Conservation (phyloP, 495 filamentous ascomycete species). For the Xanthoparmelia taractica region DNA sequence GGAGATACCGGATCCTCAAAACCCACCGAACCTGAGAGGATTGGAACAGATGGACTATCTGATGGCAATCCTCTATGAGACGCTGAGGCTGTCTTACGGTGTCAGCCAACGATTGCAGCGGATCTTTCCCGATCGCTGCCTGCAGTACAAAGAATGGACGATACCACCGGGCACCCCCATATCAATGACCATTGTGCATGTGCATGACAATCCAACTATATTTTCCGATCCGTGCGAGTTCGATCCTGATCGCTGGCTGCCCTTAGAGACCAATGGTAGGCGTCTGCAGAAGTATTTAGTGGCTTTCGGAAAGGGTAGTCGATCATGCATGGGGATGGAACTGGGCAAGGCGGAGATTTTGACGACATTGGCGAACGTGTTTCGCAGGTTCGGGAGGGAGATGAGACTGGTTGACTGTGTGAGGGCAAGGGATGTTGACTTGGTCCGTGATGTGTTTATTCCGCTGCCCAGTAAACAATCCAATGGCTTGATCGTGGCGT, state of each 20-base stretch:
- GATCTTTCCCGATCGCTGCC: conserved; percentile 31
- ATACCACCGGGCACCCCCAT: conserved; percentile 32
- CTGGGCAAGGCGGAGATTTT: background rate
- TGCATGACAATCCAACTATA: conserved; percentile 18
- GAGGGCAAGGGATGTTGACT: background rate
- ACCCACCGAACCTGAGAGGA: background rate
- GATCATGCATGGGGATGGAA: background rate
- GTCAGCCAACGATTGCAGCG: conserved; percentile 34
- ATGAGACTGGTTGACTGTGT: background rate
- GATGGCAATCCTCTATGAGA: background rate
- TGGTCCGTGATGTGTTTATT: background rate
- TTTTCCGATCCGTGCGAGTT: conserved; percentile 23
- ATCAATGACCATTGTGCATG: conserved; percentile 29
- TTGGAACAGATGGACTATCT: background rate
- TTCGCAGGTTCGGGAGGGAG: background rate
- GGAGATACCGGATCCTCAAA: background rate
- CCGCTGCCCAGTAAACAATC: background rate
- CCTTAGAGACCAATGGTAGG: background rate
- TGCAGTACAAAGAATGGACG: conserved; percentile 21
- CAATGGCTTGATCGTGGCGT: background rate
- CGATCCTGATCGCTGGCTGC: conserved; percentile 24
- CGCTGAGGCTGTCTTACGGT: conserved; percentile 32
- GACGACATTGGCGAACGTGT: background rate
- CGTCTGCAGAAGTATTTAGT: conserved; percentile 25
- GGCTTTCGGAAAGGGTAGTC: conserved; percentile 22